Base-by-base conservation (phyloP, 257 asterid genomes). In the Echites panduratus region DNA sequence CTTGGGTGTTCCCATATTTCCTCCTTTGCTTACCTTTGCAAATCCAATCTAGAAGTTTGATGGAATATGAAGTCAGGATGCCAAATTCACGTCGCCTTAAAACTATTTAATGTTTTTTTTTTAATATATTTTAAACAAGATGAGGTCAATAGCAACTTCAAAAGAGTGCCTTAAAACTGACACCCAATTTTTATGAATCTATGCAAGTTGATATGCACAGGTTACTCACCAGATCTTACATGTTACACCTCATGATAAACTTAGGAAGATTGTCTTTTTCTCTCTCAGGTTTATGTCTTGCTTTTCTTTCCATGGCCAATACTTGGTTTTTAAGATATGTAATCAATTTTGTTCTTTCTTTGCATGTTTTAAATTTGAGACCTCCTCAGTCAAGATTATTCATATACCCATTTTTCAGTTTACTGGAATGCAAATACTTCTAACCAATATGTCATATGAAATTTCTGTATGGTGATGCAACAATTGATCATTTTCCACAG, bases 401-500 rank as follows among this genome's bases (percentile, higher is more conserved):
- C 14, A 7, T 22, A 3, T 70, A 43, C 49, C 8, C 53, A 7
- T 54, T 47, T 72, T 71, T 56, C 6, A 56, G 32, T 53, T 70
- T 50, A 69, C 24, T 47, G 5, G 12, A 1, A 5, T 35, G 44
- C 13, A 3, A 53, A 22, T 32, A 13, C 26, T 16, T 19, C 11
- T 44, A 0, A 7, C 27, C 16, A 62, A 72, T 40, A 63, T 52
- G 43, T 7, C n/a, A n/a, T 41, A 40, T 4, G 64, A 54, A 40
- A 71, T 16, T 4, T 74, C 38, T 61, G 45, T 68, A 27, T 24
- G 22, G 41, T 76, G 76, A 74, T 72, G 71, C 56, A 65, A 26
- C 41, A 74, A 26, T 27, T 53, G 26, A 76, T 49, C 73, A 24
- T 67, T 50, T 9, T 82, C 35, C 29, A 64, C 89, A 93, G 98